These are phyloP conservation scores for Catunica adiposa DNA, from an alignment of 2,329 filamentous ascomycete genomes.

Conservation along the genomic window DNA sequence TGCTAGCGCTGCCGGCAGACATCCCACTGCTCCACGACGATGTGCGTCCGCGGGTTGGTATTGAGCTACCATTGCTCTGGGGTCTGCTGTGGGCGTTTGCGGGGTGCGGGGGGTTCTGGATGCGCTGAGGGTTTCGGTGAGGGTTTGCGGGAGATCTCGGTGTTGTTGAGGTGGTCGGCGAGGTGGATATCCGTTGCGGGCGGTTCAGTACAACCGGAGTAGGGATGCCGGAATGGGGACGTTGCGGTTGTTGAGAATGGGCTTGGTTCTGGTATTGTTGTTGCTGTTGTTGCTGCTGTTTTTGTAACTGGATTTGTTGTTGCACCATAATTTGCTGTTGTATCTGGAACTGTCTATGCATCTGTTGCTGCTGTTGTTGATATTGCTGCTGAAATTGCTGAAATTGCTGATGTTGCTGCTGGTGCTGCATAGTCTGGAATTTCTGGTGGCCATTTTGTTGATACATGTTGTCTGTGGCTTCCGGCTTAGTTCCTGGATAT, in stretches of 20 bases:
- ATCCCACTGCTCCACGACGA: constrained; percentile 24
- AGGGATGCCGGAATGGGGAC: not conserved
- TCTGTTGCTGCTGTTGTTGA: constrained; percentile 4
- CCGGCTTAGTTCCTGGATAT: not conserved
- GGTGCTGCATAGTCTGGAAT: not conserved
- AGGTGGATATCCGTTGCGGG: constrained; percentile 23
- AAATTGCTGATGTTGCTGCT: constrained; percentile 5
- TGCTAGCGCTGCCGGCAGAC: constrained; percentile 16
- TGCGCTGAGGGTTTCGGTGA: constrained; percentile 17
- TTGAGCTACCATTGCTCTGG: constrained; percentile 9
- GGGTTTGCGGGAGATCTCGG: not conserved
- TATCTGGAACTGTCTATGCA: constrained; percentile 1
- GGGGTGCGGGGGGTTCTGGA: constrained; percentile 19
- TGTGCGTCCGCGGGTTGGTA: constrained; percentile 18
- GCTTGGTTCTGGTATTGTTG: constrained; percentile 3
- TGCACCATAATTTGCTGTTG: not conserved
- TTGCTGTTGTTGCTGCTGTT: not conserved
- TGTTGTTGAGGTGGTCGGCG: constrained; percentile 13
- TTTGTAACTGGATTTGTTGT: constrained; percentile 1
- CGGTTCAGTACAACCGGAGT: constrained; percentile 20
- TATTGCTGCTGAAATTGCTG: constrained; percentile 5
- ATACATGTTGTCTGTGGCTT: not conserved
- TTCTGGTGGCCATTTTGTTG: not conserved
- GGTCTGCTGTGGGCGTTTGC: not conserved
- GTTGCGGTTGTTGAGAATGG: constrained; percentile 5